Evolutionary conservation across 1,284 basidiomycete genomes (phyloP).

Genomic region (Pholiota adiposa): DNA sequence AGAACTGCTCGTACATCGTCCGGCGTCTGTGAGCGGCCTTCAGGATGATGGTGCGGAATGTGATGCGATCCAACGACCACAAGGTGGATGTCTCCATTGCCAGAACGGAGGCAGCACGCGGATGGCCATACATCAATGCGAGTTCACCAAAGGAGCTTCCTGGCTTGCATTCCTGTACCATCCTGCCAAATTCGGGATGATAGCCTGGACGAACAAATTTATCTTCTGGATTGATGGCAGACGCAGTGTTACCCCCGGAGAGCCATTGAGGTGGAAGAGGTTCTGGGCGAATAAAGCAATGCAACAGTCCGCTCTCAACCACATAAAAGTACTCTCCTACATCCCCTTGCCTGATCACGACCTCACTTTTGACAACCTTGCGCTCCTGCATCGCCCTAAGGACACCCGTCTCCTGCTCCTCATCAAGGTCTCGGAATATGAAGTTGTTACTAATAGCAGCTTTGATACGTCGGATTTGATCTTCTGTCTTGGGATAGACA

Average conservation of each 20-base stretch:
- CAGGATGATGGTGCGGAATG: slow-evolving; percentile 97
- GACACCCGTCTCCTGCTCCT: slow-evolving; percentile 93
- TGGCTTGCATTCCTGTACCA: slow-evolving; percentile 85
- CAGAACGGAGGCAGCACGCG: slow-evolving; percentile 92
- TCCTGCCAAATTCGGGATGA: slow-evolving; percentile 76
- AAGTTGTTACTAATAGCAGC: slow-evolving; percentile 89
- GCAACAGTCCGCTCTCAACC: slow-evolving; percentile 87
- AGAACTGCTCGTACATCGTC: slow-evolving; percentile 95
- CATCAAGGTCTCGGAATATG: slow-evolving; percentile 95
- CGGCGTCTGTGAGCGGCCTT: slow-evolving; percentile 86
- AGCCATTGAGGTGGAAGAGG: slow-evolving; percentile 63
- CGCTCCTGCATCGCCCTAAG: slow-evolving; percentile 96
- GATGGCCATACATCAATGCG: slow-evolving; percentile 97
- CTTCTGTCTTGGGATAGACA: slow-evolving; percentile 81
- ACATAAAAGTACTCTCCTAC: slow-evolving; percentile 98
- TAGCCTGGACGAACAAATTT: slow-evolving; percentile 67
- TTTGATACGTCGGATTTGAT: slow-evolving; percentile 89
- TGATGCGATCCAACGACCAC: slow-evolving; percentile 96
- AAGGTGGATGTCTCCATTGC: slow-evolving; percentile 85
- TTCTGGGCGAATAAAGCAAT: slow-evolving; percentile 84
- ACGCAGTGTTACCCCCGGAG: slow-evolving; percentile 41
- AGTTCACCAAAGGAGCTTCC: slow-evolving; percentile 96
- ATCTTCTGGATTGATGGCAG: slow-evolving; percentile 42
- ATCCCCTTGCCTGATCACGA: slow-evolving; percentile 96
- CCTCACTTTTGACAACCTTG: slow-evolving; percentile 70